These are phyloP conservation scores for Rutstroemia sp. DNA, from an alignment of 2,329 filamentous ascomycete genomes.

Conservation along the genomic window DNA sequence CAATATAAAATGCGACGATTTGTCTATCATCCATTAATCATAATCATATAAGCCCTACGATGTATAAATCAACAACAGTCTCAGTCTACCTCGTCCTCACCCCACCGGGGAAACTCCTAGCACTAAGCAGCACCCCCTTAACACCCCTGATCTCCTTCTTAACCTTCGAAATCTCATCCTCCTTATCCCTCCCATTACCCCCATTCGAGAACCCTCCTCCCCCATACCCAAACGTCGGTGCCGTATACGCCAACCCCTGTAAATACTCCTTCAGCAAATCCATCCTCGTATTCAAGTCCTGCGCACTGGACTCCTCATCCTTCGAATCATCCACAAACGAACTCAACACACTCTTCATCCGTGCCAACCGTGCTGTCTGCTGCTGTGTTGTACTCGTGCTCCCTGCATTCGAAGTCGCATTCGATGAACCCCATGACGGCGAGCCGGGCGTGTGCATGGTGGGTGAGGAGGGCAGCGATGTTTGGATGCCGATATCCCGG, in stretches of 20 bases:
- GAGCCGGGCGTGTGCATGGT: constrained; percentile 11
- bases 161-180: constrained; percentile 65
- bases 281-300: constrained; percentile 28
- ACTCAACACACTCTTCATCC: constrained; percentile 43
- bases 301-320: constrained; percentile 16
- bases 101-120: constrained; percentile 58
- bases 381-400: constrained; percentile 22
- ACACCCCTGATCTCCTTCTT: constrained; percentile 71
- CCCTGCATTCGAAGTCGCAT: background rate
- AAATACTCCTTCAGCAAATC: constrained; percentile 57
- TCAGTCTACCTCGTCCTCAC: constrained; percentile 11
- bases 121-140: constrained; percentile 70
- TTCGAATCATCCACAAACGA: constrained; percentile 39
- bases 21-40: background rate
- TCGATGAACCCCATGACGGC: constrained; percentile 27
- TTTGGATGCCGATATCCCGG: constrained; percentile 74
- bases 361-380: constrained; percentile 35
- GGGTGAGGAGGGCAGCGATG: constrained; percentile 45
- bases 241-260: constrained; percentile 48
- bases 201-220: constrained; percentile 25
- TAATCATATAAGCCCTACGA: constrained; percentile 7
- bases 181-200: constrained; percentile 28
- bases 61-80: background rate
- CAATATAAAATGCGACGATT: background rate
- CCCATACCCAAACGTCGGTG: constrained; percentile 27